Conservation (phyloP, 2,329 filamentous ascomycete species). For the Ceratocystis harringtonii region DNA sequence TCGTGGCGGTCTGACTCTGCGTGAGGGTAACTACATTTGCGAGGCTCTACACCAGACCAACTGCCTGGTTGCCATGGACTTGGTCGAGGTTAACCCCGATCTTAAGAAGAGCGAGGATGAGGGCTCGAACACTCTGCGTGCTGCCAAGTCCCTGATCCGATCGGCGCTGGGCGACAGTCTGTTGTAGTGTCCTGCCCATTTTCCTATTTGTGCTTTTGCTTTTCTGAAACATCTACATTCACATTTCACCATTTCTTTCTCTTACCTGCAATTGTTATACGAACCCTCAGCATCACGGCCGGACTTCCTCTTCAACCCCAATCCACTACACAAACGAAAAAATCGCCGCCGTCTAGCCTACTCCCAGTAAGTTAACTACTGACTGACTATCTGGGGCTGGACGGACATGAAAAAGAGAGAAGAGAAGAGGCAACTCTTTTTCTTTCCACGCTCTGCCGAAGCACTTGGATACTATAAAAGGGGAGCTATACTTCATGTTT, state of each 20-base stretch:
- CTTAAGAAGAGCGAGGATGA: conserved; percentile 43
- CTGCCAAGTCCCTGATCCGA: conserved; percentile 78
- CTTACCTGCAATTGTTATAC: neutral
- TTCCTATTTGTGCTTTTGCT: neutral
- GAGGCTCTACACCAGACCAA: conserved; percentile 72
- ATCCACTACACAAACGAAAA: conserved; percentile 16
- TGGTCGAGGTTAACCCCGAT: conserved; percentile 69
- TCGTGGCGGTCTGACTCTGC: conserved; percentile 76
- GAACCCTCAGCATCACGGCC: too few species aligned
- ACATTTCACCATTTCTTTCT: neutral
- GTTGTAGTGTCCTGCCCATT: conserved; percentile 34
- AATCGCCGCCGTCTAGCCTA: neutral
- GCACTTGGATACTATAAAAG: conserved; percentile 17
- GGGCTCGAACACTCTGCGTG: conserved; percentile 72
- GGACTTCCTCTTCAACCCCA: neutral
- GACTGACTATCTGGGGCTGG: neutral
- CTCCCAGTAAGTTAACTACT: neutral
- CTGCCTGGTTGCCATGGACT: conserved; percentile 61
- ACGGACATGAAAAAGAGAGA: neutral
- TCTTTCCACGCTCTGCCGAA: conserved; percentile 18
- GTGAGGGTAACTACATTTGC: conserved; percentile 94
- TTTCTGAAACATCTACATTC: neutral
- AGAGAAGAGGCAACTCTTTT: conserved; percentile 17
- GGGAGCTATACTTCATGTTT: conserved; percentile 6
- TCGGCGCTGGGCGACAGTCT: conserved; percentile 87